Evolutionary conservation across 768 basidiomycete genomes (phyloP), one percentile per base, ranked within the genome.

Genomic region (Rhodotorula paludigena): DNA sequence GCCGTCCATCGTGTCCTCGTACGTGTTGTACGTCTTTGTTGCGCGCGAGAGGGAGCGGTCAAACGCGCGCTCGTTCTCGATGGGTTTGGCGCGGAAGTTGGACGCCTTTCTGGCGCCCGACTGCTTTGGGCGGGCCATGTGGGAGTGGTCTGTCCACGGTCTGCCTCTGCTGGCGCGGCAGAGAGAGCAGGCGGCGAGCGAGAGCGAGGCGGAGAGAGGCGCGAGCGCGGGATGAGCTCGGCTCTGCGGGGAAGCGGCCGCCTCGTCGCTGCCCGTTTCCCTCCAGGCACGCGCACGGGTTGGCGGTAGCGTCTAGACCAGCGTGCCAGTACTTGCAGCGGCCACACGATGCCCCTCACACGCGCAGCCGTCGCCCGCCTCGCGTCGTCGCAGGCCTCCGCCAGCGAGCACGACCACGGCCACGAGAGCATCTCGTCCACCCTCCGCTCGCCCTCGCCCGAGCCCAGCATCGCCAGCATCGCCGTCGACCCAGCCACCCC

Each of bases 81-180:
- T 41, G 35, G 44, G n/a, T 5, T 51, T 44, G 2, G 68, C 63
- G 55, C 68, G 63, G 60, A 65, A 64, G 25, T 62, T 47, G 8
- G 67, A 63, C 11, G 62, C 62, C 45, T 68, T 68, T 45, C 63
- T 58, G 10, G 67, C 62, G 41, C 67, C 62, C 20, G 58, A 54
- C 30, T 49, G 33, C 21, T 63, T 68, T 4, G 61, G 58, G 18
- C 32, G 15, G 15, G 61, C 52, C 61, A 62, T 62, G n/a, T 8
- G 49, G 5, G 1, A 0, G 23, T 18, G n/a, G 25, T 11, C 3
- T 6, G 45, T 16, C 25, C 45, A n/a, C n/a, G n/a, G n/a, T n/a
- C 25, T 44, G 42, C 42, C 21, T 11, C 11, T 23, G 45, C 3
- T 2, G n/a, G 45, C 42, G 9, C 14, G 12, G 21, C 12, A 6